Base-by-base conservation (phyloP, 345 rosid genomes). In the Raphanus raphanistrum region DNA sequence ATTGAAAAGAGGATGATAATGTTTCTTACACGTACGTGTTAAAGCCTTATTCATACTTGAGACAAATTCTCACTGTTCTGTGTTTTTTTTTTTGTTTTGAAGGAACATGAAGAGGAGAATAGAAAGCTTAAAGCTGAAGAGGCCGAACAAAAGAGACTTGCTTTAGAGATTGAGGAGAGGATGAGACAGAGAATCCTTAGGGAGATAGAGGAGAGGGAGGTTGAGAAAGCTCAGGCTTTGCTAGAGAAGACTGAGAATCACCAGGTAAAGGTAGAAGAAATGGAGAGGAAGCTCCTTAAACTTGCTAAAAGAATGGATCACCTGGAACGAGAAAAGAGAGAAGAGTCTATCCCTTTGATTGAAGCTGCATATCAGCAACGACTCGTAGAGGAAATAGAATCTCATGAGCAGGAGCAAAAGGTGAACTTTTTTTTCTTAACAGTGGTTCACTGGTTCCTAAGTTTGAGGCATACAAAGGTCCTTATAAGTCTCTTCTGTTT, bases 61-160 rank as follows among this genome's bases (percentile, higher is more conserved):
- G 17, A 5, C 16, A 48, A 48, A 48, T 7, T 48, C 55, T 48
- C 6, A 48, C 7, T 63, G 70, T 36, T 25, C 32, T 5, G 38
- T 81, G 41, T 21, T 21, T 21, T 21, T 21, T 21, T 21, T 66
- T 59, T 35, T 64, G 5, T 68, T 68, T 65, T 35, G 31, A 70
- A 96, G 99, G 99, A 96, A 84, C 95, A 92, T 21, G 97, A 96
- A 66, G 97, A 93, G 76, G 96, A 89, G 76, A 80, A 90, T 41
- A 90, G 83, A 82, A 83, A 94, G 87, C 88, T 84, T 66, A 92
- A 86, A 74, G 89, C 90, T 4, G 97, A 91, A 72, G 99, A 90
- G 83, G 95, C 92, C 4, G 99, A 96, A 81, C 91, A 93, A 78
- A 93, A 90, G 84, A 85, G 97, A 84, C 97, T 88, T 73, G 93